Conservation (phyloP, 2,329 filamentous ascomycete genomes). For the Fusarium coicis region DNA sequence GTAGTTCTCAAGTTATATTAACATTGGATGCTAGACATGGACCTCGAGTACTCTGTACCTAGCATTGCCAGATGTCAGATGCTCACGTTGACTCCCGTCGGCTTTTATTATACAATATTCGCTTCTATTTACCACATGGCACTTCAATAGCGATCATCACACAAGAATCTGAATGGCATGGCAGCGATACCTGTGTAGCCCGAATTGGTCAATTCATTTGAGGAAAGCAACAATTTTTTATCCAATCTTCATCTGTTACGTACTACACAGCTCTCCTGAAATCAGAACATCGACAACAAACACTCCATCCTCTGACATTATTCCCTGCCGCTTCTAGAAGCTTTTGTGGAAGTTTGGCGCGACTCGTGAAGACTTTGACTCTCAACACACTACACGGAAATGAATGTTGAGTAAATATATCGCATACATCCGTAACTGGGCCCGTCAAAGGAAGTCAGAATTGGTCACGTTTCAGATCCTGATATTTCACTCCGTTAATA, state of each 20-base stretch:
- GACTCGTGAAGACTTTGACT: neutral
- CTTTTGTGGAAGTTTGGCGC: neutral
- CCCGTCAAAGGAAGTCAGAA: neutral
- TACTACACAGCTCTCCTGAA: neutral
- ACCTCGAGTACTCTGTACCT: slow-evolving; percentile 3
- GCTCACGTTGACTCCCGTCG: slow-evolving; percentile 18
- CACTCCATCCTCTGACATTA: neutral
- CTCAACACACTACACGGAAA: neutral
- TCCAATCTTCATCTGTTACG: neutral
- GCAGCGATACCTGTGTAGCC: neutral
- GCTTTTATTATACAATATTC: slow-evolving; percentile 26
- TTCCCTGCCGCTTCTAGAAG: slow-evolving; percentile 11
- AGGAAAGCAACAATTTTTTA: neutral
- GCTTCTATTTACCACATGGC: slow-evolving; percentile 42
- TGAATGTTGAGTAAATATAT: neutral
- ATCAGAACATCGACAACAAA: neutral
- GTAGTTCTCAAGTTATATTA: neutral
- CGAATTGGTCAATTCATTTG: neutral
- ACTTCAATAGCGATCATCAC: slow-evolving; percentile 24
- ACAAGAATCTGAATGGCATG: neutral
- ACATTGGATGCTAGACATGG: neutral
- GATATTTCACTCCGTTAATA: neutral
- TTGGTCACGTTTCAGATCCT: neutral
- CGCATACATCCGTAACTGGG: too few relatives aligned
- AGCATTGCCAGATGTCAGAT: slow-evolving; percentile 3